Conservation (phyloP, 2,329 filamentous ascomycete genomes). For the Catunica adiposa region DNA sequence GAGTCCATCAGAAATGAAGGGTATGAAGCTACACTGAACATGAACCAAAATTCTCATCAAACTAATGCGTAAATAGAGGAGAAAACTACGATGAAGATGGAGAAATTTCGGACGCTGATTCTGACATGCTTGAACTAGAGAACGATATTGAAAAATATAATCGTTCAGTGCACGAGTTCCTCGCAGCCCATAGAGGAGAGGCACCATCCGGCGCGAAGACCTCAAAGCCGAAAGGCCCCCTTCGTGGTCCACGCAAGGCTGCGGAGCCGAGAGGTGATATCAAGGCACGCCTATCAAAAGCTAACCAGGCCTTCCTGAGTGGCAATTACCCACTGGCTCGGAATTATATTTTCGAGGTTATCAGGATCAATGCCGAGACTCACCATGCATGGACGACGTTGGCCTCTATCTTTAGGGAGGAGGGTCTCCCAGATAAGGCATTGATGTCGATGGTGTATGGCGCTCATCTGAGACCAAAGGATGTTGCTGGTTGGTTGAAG, state of each 20-base stretch:
- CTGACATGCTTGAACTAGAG: conserved; percentile 28
- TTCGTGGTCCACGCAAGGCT: conserved; percentile 37
- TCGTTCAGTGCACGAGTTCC: conserved; percentile 26
- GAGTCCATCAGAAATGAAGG: conserved; percentile 13
- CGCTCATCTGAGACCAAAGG: conserved; percentile 45
- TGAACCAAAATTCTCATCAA: neutral
- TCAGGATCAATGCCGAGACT: conserved; percentile 51
- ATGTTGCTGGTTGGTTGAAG: conserved; percentile 41
- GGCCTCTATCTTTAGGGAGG: conserved; percentile 43
- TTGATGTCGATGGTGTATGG: conserved; percentile 44
- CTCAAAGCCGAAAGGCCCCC: conserved; percentile 16
- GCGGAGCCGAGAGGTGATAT: conserved; percentile 57
- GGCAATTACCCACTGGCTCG: conserved; percentile 44
- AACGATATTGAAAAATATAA: conserved; percentile 29
- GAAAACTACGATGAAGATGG: conserved; percentile 15
- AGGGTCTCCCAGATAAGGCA: conserved; percentile 39
- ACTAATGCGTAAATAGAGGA: neutral
- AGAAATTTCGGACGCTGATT: conserved; percentile 27
- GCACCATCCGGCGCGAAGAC: neutral
- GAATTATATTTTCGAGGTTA: conserved; percentile 43
- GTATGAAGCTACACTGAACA: neutral
- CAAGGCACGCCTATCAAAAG: conserved; percentile 47
- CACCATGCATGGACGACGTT: conserved; percentile 48
- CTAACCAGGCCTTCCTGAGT: conserved; percentile 50
- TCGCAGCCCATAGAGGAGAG: conserved; percentile 21